Evolutionary conservation across 495 filamentous ascomycete species (phyloP), one percentile per base, ranked within the genome.

Genomic region (Aspergillus steynii): DNA sequence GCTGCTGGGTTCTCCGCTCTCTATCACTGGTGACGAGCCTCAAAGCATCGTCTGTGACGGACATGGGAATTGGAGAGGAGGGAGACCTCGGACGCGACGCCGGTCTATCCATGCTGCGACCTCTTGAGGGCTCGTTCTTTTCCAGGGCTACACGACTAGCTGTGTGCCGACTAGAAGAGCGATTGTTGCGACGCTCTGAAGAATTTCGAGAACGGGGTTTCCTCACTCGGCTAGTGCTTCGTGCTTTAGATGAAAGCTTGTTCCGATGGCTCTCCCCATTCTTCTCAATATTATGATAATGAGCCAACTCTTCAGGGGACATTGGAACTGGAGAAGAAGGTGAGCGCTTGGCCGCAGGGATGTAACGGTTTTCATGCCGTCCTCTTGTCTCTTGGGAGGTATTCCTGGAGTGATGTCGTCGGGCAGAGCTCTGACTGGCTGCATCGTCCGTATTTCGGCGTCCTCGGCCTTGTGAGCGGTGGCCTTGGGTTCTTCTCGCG

Each of bases 281-380:
- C 50, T 71, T 80, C 7, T 80, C 81, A 15, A 74, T 62, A 32
- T 68, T 79, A 76, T 78, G 82, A 53, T 83, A 78, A 42, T 80
- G 83, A 65, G 85, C 84, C 64, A 90, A 65, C 60, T 95, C 91
- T 64, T 96, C 90, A 0, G 91, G 91, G 1, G 92, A 93, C 93
- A 97, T 96, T 20, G 92, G 90, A 12, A 96, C 85, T 0, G 93
- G 93, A 9, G 92, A 96, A 49, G 91, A 94, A 4, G 92, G 93
- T 5, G 93, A 96, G 5, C 91, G 82, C 69, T 96, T 96, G 6
- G 90, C 89, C 31, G 92, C 88, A 46, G 86, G 89, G 62, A 92
- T 90, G 62, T 89, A 90, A 50, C 87, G 85, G 56, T 82, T 77
- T 8, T 81, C 79, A 53, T 80, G 81, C 45, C 88, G 82, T 25